Base-by-base conservation (phyloP, 1,284 basidiomycete genomes). In the Puccinia brachypodii region DNA sequence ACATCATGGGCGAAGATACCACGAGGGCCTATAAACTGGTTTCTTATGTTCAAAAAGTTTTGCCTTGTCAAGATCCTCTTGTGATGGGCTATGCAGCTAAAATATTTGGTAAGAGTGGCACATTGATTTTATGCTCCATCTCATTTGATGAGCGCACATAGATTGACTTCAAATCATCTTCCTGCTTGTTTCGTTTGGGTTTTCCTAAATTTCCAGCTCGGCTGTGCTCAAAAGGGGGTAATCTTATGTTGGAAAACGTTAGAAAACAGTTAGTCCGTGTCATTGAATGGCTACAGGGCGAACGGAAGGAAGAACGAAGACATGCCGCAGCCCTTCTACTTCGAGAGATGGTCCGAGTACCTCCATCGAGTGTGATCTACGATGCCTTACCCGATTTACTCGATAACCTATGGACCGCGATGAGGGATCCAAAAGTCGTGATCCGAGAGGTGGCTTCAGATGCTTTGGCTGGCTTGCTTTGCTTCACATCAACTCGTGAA, bases 401-500 rank as follows among this genome's bases (percentile, higher is more conserved):
- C 75, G 94, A 95, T 85, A 95, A 94, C 87, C 94, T 98, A 81
- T 92, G 96, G 84, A 91, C 92, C 0, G 94, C 95, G 0, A 87
- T 98, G 42, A 89, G 95, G 42, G 96, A 98, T 87, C 89, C 92
- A 3, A 86, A 86, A 83, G 84, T 86, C 33, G 85, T 85, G 2
- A 85, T 98, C 8, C 89, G 95, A 82, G 96, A 98, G 87, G 92
- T 94, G 33, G 94, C 95, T 0, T 94, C 94, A 0, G 94, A 96
- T 85, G 90, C 97, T 0, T 89, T 98, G 7, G 93, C 94, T 0
- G 93, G 93, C 0, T 96, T 95, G 85, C 87, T 98, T n/a, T 82
- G 84, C 47, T 85, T 85, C 68, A 85, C 84, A 1, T 83, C 83
- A 11, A 84, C 84, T 78, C 79, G 85, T n/a, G 88, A 89, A 74